phyloP scores from a whole-genome alignment of 257 asterid genomes.

The Lantana camara region DNA sequence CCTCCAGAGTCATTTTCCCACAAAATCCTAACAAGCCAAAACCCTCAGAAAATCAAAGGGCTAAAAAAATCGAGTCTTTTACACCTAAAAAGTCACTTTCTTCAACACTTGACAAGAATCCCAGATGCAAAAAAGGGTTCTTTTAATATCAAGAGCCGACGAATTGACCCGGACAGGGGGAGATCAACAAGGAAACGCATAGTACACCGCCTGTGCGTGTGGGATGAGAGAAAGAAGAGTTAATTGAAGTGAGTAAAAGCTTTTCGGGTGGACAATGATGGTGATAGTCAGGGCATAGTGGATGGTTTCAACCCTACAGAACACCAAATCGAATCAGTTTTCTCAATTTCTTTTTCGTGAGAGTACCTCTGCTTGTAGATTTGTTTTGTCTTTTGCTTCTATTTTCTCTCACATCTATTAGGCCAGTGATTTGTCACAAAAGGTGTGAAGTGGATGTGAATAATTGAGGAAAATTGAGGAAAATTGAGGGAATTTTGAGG shows the following conservation, averaged over 20 bases:
- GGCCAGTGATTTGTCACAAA: slow-evolving; percentile 17
- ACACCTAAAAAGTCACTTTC: slow-evolving; percentile 32
- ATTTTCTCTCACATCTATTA: slow-evolving; percentile 14
- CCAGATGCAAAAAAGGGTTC: slow-evolving; percentile 32
- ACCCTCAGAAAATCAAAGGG: slow-evolving; percentile 26
- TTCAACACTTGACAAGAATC: slow-evolving; percentile 27
- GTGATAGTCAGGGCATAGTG: slow-evolving; percentile 52
- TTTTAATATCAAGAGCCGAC: not conserved
- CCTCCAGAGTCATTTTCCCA: slow-evolving; percentile 64
- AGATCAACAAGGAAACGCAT: slow-evolving; percentile 26
- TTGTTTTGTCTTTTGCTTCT: slow-evolving; percentile 45
- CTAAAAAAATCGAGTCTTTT: slow-evolving; percentile 33
- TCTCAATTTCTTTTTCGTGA: slow-evolving; percentile 13
- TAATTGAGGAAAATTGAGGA: slow-evolving; percentile 26
- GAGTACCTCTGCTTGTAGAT: slow-evolving; percentile 27
- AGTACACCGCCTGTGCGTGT: slow-evolving; percentile 28
- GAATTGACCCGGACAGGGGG: slow-evolving; percentile 25
- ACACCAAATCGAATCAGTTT: slow-evolving; percentile 48
- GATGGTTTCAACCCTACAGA: slow-evolving; percentile 57
- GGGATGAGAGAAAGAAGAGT: slow-evolving; percentile 29
- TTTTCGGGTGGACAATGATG: slow-evolving; percentile 61
- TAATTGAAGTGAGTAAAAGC: slow-evolving; percentile 31
- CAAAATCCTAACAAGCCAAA: slow-evolving; percentile 23
- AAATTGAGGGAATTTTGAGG: slow-evolving; percentile 6
- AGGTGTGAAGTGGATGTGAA: slow-evolving; percentile 32